Conservation (phyloP, 1,139 yeast genomes). For the Meyerozyma smithsonii region DNA sequence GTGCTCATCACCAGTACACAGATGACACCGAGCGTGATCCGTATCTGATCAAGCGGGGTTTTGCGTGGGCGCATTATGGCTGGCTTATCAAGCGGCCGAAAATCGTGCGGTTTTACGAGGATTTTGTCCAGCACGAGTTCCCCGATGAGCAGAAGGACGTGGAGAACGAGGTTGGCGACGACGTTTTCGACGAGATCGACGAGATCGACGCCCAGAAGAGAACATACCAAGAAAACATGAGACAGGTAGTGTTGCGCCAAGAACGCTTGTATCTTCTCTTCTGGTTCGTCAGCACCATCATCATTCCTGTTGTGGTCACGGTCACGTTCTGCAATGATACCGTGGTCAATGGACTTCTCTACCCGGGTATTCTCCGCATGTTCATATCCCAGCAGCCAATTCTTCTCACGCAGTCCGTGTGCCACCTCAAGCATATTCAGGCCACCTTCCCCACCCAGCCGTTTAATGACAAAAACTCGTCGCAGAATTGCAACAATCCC, state of each 20-base stretch:
- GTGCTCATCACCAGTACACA: slow-evolving; percentile 64
- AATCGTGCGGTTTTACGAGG: slow-evolving; percentile 27
- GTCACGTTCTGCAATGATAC: slow-evolving; percentile 38
- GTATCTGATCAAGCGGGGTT: slow-evolving; percentile 55
- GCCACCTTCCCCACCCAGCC: slow-evolving; percentile 49
- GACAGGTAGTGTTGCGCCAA: slow-evolving; percentile 54
- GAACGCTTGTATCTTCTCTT: slow-evolving; percentile 41
- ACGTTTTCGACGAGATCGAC: slow-evolving; percentile 22
- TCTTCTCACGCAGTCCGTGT: slow-evolving; percentile 53
- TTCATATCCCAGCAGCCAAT: slow-evolving; percentile 55
- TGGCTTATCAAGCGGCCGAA: slow-evolving; percentile 57
- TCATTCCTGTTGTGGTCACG: slow-evolving; percentile 46
- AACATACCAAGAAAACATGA: slow-evolving; percentile 15
- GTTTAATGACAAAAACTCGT: slow-evolving; percentile 57
- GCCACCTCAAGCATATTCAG: slow-evolving; percentile 47
- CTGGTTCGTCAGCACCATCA: slow-evolving; percentile 41
- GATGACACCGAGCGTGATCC: slow-evolving; percentile 69
- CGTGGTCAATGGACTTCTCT: slow-evolving; percentile 50
- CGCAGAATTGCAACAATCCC: slow-evolving; percentile 46
- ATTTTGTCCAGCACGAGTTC: slow-evolving; percentile 38
- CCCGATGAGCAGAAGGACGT: slow-evolving; percentile 27
- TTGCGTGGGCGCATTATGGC: slow-evolving; percentile 58
- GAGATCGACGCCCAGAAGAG: slow-evolving; percentile 17
- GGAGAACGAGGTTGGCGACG: slow-evolving; percentile 25
- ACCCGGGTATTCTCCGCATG: slow-evolving; percentile 59